A percentile compares a stretch with the other conserved stretches of the same genome.
Evolutionary conservation across 2,329 filamentous ascomycete species (phyloP).

Genomic region (Aspergillus fijiensis): DNA sequence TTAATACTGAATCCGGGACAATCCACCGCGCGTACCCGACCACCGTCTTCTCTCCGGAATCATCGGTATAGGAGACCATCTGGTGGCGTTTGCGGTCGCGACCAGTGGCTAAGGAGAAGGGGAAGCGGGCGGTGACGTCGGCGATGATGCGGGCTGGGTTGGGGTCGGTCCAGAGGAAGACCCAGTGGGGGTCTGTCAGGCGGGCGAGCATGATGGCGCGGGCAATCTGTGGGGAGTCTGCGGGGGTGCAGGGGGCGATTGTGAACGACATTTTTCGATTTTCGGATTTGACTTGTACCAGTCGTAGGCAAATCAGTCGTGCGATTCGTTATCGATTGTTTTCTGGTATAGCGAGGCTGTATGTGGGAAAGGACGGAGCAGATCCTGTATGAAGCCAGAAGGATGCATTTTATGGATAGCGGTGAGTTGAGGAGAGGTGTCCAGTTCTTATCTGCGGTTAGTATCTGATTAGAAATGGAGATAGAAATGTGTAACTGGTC

Average conservation of each 20-base stretch:
- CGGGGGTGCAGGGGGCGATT: not conserved
- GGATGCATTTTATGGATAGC: no score
- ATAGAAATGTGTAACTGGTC: no score
- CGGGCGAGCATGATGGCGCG: constrained; percentile 1
- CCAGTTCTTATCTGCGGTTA: no score
- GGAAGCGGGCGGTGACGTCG: not conserved
- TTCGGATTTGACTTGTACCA: no score
- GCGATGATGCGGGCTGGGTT: not conserved
- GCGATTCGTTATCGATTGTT: no score
- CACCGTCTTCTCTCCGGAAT: not conserved
- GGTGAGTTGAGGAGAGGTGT: no score
- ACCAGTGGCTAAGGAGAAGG: not conserved
- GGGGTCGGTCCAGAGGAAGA: not conserved
- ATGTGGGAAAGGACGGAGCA: no score
- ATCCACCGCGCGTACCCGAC: constrained; percentile 1
- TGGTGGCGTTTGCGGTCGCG: not conserved
- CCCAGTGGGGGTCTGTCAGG: constrained; percentile 5
- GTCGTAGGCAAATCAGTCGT: no score
- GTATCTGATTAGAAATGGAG: no score
- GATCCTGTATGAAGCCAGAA: no score
- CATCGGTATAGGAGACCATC: not conserved
- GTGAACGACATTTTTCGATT: no score
- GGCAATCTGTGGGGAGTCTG: not conserved
- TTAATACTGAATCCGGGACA: not conserved
- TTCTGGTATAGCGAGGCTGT: no score